Base-by-base conservation (phyloP, 2,329 filamentous ascomycete genomes). In the Apiospora hydei region DNA sequence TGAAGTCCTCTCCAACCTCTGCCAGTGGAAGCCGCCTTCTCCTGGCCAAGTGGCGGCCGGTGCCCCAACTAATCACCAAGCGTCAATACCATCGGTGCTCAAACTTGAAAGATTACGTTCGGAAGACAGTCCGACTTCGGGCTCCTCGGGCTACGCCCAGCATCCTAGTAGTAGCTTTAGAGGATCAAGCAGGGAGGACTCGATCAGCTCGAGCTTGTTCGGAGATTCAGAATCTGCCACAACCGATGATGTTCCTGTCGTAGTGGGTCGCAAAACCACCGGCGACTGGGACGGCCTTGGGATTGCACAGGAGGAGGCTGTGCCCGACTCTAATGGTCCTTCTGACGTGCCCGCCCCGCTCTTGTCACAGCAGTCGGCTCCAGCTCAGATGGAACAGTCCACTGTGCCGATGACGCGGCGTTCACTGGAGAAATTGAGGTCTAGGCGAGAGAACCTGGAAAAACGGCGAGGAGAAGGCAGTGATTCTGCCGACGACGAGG, bases 401-500 rank as follows among this genome's bases (percentile, higher is more conserved):
- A 83, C 85, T 53, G 76, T 82, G 53, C 81, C 84, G 0, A 83
- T 85, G 1, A 86, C 89, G 38, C 88, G 88, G 73, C 90, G 91
- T 38, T 94, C 93, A 4, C 85, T 90, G 1, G 94, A 97, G 78
- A 91, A 92, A 75, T 88, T 95, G 34, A 90, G 89, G 74, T 89
- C 90, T 3, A 96, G 93, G 81, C 90, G 92, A 44, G 93, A 95
- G 75, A 91, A 91, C 8, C 83, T 94, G 46, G 94, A 97, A 78
- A 94, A 90, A 77, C 89, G 91, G 64, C 88, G 90, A 21, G 84
- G 90, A 49, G 94, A 97, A 77, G 91, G 93, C 47, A 89, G 86
- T 71, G 96, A 98, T 78, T 97, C 94, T 43, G 95, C 95, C 5
- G 96, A 98, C 77, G 96, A 98, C 77, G 96, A 98, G 82, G 96